A percentile compares a stretch with the other conserved stretches of the same genome.
These are phyloP conservation scores for Epicoccum sorghinum DNA, from an alignment of 2,329 filamentous ascomycete species.

Conservation along the genomic window DNA sequence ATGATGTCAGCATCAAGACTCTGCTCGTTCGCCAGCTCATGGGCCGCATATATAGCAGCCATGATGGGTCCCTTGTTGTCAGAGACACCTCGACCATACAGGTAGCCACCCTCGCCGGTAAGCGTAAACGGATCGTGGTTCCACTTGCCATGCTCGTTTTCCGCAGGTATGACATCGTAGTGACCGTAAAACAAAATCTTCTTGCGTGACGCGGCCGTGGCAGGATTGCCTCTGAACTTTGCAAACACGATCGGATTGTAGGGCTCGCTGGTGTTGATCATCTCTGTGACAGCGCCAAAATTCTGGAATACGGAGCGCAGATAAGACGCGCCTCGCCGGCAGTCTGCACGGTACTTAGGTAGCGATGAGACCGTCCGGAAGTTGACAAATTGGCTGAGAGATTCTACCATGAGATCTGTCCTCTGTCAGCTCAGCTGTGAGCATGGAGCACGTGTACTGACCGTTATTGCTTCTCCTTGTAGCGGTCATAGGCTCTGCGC, in stretches of 20 bases:
- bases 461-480: constrained; percentile 63
- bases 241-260: constrained; percentile 95
- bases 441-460: constrained; percentile 32
- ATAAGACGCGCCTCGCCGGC: constrained; percentile 88
- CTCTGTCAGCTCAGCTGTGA: constrained; percentile 26
- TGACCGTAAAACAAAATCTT: constrained; percentile 96
- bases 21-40: constrained; percentile 85
- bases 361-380: constrained; percentile 92
- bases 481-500: constrained; percentile 53
- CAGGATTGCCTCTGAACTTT: constrained; percentile 78
- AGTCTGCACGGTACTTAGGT: constrained; percentile 86
- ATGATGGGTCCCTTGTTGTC: constrained; percentile 98
- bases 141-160: constrained; percentile 84
- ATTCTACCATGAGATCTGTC: constrained; percentile 64
- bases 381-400: constrained; percentile 82
- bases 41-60: constrained; percentile 90
- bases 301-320: constrained; percentile 89
- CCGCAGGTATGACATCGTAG: constrained; percentile 94
- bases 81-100: constrained; percentile 94
- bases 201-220: constrained; percentile 71
- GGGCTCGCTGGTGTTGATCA: constrained; percentile 78
- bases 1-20: constrained; percentile 84
- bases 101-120: constrained; percentile 85
- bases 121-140: constrained; percentile 86
- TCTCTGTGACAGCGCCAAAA: constrained; percentile 79